Evolutionary conservation across 208 protist genomes (phyloP).

Genomic region (Borovskyia barvae): DNA sequence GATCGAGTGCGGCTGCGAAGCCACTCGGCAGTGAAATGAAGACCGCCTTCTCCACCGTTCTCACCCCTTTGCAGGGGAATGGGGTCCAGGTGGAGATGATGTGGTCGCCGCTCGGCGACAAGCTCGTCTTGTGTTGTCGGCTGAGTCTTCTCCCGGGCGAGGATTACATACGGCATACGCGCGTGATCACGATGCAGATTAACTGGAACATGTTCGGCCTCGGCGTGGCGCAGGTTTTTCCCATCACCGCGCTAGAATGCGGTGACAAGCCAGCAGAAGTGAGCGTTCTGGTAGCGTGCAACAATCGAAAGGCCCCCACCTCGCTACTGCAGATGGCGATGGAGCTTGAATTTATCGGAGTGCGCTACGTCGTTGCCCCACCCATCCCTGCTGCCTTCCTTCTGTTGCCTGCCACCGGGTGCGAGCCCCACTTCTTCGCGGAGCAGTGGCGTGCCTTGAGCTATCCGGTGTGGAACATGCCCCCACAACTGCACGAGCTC

Average conservation of each 20-base stretch:
- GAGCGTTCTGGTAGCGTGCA: slow-evolving; percentile 33
- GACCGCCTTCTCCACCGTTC: slow-evolving; percentile 19
- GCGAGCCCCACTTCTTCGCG: slow-evolving; percentile 22
- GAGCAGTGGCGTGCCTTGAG: slow-evolving; percentile 24
- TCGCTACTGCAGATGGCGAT: slow-evolving; percentile 47
- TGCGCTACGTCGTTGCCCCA: slow-evolving; percentile 57
- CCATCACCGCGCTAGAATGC: slow-evolving; percentile 27
- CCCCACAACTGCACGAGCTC: slow-evolving; percentile 21
- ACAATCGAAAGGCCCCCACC: slow-evolving; percentile 40
- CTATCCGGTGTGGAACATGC: slow-evolving; percentile 40
- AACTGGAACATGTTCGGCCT: slow-evolving; percentile 71
- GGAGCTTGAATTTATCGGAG: slow-evolving; percentile 48
- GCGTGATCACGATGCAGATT: slow-evolving; percentile 46
- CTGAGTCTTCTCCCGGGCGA: slow-evolving; percentile 44
- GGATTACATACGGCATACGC: slow-evolving; percentile 37
- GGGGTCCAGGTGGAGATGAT: slow-evolving; percentile 58
- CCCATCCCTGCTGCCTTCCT: slow-evolving; percentile 48
- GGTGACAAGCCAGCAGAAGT: slow-evolving; percentile 34
- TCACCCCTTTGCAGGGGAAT: slow-evolving; percentile 32
- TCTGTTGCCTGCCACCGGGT: slow-evolving; percentile 51
- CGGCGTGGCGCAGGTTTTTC: slow-evolving; percentile 55
- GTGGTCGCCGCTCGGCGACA: slow-evolving; percentile 54
- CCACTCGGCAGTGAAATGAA: not conserved
- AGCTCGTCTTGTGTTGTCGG: slow-evolving; percentile 41
- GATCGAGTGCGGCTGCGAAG: not conserved